Evolutionary conservation across 2,329 filamentous ascomycete genomes (phyloP).

Genomic region (Venturia oleaginea): DNA sequence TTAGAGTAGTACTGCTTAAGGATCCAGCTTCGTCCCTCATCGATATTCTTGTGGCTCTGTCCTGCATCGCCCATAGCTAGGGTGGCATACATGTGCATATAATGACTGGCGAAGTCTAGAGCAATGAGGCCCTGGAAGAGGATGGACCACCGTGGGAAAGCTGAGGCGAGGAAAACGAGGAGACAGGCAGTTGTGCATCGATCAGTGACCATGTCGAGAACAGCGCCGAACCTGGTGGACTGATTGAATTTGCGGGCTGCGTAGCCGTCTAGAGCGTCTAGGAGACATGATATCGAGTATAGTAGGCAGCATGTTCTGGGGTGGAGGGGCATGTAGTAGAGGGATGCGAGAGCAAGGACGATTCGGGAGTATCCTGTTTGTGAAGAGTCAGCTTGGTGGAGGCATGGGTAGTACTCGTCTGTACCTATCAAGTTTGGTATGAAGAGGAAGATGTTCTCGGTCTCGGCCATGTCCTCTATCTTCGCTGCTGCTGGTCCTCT

Average conservation of each 20-base stretch:
- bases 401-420: slow-evolving; percentile 12
- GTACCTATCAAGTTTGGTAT: slow-evolving; percentile 44
- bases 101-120: slow-evolving; percentile 89
- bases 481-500: slow-evolving; percentile 17
- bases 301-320: slow-evolving; percentile 88
- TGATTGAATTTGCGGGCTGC: slow-evolving; percentile 84
- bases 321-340: slow-evolving; percentile 99
- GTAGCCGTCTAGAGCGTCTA: slow-evolving; percentile 90
- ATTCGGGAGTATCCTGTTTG: slow-evolving; percentile 40
- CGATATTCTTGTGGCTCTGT: slow-evolving; percentile 86
- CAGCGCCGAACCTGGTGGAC: slow-evolving; percentile 89
- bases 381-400: slow-evolving; percentile 8
- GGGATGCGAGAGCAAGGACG: slow-evolving; percentile 66
- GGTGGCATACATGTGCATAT: slow-evolving; percentile 98
- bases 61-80: slow-evolving; percentile 74
- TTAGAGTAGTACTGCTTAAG: slow-evolving; percentile 96
- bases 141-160: slow-evolving; percentile 89
- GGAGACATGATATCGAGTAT: slow-evolving; percentile 88
- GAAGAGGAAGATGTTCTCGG: slow-evolving; percentile 48
- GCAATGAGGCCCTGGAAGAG: slow-evolving; percentile 90
- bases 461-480: slow-evolving; percentile 16
- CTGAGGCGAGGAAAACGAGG: slow-evolving; percentile 87
- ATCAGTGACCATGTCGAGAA: slow-evolving; percentile 98
- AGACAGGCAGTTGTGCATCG: slow-evolving; percentile 93
- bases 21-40: slow-evolving; percentile 77